Conservation (phyloP, 2,329 filamentous ascomycete genomes). For the Fusarium xylarioides region DNA sequence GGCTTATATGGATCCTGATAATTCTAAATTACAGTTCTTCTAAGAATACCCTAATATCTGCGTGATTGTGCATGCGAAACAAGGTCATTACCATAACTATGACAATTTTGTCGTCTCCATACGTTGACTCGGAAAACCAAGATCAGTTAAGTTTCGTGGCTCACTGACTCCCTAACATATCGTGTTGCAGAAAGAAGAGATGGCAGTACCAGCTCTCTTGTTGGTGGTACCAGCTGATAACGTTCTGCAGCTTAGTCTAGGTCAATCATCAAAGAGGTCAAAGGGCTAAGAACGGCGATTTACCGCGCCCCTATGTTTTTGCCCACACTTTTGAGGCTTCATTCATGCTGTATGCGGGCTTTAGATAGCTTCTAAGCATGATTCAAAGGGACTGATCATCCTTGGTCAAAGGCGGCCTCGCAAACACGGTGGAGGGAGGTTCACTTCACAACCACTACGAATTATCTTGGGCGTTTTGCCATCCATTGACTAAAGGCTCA, state of each 20-base stretch:
- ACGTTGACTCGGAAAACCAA: neutral
- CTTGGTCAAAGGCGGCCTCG: neutral
- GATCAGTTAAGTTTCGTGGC: no score
- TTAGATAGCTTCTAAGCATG: no score
- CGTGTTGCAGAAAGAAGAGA: neutral
- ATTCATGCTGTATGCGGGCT: neutral
- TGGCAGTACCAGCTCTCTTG: neutral
- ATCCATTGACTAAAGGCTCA: no score
- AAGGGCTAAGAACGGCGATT: neutral
- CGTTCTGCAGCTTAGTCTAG: neutral
- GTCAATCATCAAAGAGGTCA: neutral
- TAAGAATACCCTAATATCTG: neutral
- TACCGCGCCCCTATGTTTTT: neutral
- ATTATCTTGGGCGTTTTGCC: neutral
- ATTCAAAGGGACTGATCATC: neutral
- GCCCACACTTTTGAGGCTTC: neutral
- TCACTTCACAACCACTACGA: neutral
- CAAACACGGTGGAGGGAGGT: neutral
- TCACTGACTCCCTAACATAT: neutral
- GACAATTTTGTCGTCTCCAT: neutral
- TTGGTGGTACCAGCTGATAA: neutral
- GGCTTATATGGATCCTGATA: neutral
- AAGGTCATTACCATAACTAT: neutral
- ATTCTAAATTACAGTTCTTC: neutral
- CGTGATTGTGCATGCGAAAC: neutral